Evolutionary conservation across 805 yeast species (phyloP), one percentile per base, ranked within the genome.

Genomic region (Saturnispora silvae): DNA sequence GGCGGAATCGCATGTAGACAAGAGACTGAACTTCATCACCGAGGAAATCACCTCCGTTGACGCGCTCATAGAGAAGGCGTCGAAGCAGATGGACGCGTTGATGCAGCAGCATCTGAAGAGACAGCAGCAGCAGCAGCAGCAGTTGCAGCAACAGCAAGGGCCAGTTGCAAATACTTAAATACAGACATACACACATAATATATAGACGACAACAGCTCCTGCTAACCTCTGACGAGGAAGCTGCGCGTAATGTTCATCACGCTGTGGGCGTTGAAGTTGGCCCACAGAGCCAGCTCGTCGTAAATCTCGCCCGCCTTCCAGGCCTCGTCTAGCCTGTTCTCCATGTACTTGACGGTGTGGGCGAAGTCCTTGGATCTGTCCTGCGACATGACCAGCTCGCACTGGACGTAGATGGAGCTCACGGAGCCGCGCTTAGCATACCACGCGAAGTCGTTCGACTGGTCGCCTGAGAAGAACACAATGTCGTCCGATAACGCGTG

Each of bases 11-110:
- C 89, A 89, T 51, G 96, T 92, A 25, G 73, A 68, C 25, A 94
- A 89, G 54, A 78, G 99, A 60, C 67, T 92, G 31, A 96, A 86
- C 54, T 94, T 83, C 51, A 92, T 92, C 33, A 65, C 72, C 44
- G 65, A 65, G 28, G 97, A 92, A 60, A 83, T 92, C 40, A 63
- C 64, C 38, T 65, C 89, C 38, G 86, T 82, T 16, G 97, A 89
- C 52, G 64, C 60, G 23, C 77, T 75, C 52, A 74, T 92, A 41
- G 65, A 74, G 5, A 30, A 30, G 18, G 25, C 39, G n/a, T 33
- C 34, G 6, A 28, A 27, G n/a, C 20, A 11, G n/a, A 34, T 36
- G 19, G 24, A 31, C 19, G 15, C n/a, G 13, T 16, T 36, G 15
- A 26, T 31, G 3, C 34, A 28, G 15, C 11, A n/a, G 10, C 32